Evolutionary conservation across 208 protist species (phyloP).

Genomic region (Trypanosoma cruzi): DNA sequence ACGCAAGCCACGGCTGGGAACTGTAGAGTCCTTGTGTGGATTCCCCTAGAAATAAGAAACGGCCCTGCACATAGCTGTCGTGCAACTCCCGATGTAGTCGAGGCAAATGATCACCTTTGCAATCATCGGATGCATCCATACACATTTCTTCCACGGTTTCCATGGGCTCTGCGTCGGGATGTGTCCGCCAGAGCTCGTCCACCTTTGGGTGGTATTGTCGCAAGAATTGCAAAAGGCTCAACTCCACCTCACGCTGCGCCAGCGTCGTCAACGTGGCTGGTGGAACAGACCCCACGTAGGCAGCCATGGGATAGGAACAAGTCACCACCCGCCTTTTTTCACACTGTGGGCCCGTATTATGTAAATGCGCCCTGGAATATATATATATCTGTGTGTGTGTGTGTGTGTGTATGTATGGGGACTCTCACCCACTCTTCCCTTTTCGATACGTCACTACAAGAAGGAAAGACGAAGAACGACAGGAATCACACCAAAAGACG

Average conservation of each 20-base stretch:
- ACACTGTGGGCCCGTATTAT: background rate
- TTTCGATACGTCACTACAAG: too few species aligned
- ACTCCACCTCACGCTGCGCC: constrained; percentile 64
- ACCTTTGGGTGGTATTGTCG: constrained; percentile 42
- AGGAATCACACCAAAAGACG: too few species aligned
- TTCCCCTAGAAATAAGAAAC: constrained; percentile 28
- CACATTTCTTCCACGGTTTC: too few species aligned
- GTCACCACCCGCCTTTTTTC: background rate
- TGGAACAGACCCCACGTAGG: constrained; percentile 4
- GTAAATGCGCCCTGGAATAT: constrained; percentile 23
- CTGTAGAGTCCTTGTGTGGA: constrained; percentile 47
- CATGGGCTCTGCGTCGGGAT: constrained; percentile 28
- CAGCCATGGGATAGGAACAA: background rate
- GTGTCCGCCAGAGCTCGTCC: constrained; percentile 44
- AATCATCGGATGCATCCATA: too few species aligned
- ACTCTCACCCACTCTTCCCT: too few species aligned
- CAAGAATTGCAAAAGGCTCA: constrained; percentile 55
- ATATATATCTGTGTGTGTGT: constrained; percentile 1
- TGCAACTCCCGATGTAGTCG: constrained; percentile 34
- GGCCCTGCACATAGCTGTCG: constrained; percentile 34
- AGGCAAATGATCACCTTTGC: background rate
- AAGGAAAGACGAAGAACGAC: too few species aligned
- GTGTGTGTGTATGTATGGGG: too few species aligned
- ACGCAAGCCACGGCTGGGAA: constrained; percentile 76
- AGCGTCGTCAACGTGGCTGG: constrained; percentile 35